Conservation (phyloP, 148 eudicot species). For the Chenopodium berlandieri region DNA sequence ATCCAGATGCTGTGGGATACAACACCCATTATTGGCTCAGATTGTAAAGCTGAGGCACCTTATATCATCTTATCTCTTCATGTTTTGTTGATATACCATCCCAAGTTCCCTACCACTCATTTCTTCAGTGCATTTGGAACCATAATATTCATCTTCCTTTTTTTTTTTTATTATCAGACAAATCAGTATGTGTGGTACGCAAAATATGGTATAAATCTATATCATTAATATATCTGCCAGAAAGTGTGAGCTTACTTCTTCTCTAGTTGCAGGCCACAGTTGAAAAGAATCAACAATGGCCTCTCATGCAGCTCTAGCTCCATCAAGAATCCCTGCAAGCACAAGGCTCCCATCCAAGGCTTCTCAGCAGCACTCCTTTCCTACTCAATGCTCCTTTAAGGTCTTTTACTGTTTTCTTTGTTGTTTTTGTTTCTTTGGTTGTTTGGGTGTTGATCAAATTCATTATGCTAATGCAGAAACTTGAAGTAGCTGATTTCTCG, state of each 20-base stretch:
- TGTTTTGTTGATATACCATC: slow-evolving; percentile 34
- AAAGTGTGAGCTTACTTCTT: slow-evolving; percentile 10
- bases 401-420: slow-evolving; percentile 25
- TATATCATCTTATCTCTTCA: slow-evolving; percentile 59
- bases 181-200: background rate
- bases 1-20: background rate
- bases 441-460: slow-evolving; percentile 2
- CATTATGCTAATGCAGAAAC: slow-evolving; percentile 44
- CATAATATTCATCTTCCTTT: slow-evolving; percentile 19
- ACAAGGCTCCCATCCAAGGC: slow-evolving; percentile 60
- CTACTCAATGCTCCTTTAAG: slow-evolving; percentile 75
- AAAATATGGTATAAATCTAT: background rate
- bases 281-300: slow-evolving; percentile 41
- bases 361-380: slow-evolving; percentile 57
- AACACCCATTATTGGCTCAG: slow-evolving; percentile 42
- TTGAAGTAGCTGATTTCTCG: slow-evolving; percentile 72
- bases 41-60: slow-evolving; percentile 29
- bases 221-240: slow-evolving; percentile 24
- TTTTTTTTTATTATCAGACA: background rate
- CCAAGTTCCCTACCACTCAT: slow-evolving; percentile 54
- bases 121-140: slow-evolving; percentile 31
- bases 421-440: background rate
- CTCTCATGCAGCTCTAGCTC: slow-evolving; percentile 88
- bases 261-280: slow-evolving; percentile 37
- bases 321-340: slow-evolving; percentile 68